Conservation (phyloP, 1,284 basidiomycete species). For the Ganoderma sinense region DNA sequence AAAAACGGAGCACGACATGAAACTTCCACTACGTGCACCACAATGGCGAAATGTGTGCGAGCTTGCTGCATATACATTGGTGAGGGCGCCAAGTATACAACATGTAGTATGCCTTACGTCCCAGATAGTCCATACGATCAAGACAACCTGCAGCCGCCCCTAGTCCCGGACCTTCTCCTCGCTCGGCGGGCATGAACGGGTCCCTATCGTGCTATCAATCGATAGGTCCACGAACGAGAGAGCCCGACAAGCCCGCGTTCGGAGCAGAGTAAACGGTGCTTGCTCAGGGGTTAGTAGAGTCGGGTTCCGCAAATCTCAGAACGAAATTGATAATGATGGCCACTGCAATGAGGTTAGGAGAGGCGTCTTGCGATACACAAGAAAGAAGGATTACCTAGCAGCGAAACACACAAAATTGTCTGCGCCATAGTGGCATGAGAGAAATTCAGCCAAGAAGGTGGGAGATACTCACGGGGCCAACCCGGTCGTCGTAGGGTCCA, state of each 20-base stretch:
- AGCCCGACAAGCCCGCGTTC: background rate
- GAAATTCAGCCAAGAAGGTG: slow-evolving; percentile 22
- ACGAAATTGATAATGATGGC: slow-evolving; percentile 93
- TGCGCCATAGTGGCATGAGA: slow-evolving; percentile 40
- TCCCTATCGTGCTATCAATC: background rate
- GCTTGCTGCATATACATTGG: background rate
- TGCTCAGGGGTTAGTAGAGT: slow-evolving; percentile 21
- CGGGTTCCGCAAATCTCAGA: slow-evolving; percentile 67
- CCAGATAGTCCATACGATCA: background rate
- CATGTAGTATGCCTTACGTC: slow-evolving; percentile 7
- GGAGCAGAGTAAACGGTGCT: background rate
- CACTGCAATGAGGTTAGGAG: slow-evolving; percentile 51
- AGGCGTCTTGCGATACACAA: background rate
- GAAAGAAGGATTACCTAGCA: slow-evolving; percentile 70
- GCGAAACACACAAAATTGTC: slow-evolving; percentile 87
- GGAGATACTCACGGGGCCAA: slow-evolving; percentile 74
- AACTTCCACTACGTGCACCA: background rate
- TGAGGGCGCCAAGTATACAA: slow-evolving; percentile 3
- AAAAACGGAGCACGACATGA: background rate
- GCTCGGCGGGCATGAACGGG: background rate
- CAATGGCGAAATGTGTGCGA: background rate
- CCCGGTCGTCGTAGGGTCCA: slow-evolving; percentile 96
- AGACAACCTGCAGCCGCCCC: background rate
- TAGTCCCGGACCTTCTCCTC: background rate
- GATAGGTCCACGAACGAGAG: background rate